These are phyloP conservation scores for Thielaviopsis euricoi DNA, from an alignment of 2,329 filamentous ascomycete genomes.

Conservation along the genomic window DNA sequence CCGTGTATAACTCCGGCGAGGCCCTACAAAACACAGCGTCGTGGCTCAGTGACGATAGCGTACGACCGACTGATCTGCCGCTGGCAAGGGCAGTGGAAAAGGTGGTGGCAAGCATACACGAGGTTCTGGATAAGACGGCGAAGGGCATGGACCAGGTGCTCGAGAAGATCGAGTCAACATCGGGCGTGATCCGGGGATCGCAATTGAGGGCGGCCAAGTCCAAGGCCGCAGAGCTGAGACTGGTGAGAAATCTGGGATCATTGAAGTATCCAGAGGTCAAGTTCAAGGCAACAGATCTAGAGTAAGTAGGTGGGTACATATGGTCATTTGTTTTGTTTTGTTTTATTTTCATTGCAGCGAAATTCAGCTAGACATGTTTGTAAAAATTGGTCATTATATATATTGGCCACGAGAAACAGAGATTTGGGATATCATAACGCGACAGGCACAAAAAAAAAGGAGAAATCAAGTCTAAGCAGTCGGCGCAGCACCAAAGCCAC, in stretches of 20 bases:
- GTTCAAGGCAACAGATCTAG: conserved; percentile 36
- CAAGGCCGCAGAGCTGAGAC: conserved; percentile 74
- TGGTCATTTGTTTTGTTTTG: too few species aligned
- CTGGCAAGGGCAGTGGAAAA: conserved; percentile 71
- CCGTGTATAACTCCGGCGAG: conserved; percentile 30
- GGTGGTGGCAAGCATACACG: conserved; percentile 85
- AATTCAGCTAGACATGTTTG: background rate
- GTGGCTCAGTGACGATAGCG: conserved; percentile 65
- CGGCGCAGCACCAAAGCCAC: conserved; percentile 20
- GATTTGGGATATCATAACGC: background rate
- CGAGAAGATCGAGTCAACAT: conserved; percentile 27
- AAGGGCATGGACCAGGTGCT: conserved; percentile 38
- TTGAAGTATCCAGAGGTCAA: conserved; percentile 48
- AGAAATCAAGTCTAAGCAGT: background rate
- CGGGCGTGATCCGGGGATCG: conserved; percentile 35
- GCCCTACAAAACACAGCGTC: conserved; percentile 36
- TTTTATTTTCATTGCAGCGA: background rate
- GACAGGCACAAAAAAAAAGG: background rate
- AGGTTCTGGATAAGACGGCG: conserved; percentile 55
- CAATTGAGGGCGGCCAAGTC: conserved; percentile 46
- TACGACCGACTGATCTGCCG: conserved; percentile 54
- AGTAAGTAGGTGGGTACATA: background rate
- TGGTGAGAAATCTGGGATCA: conserved; percentile 58
- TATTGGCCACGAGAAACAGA: background rate
- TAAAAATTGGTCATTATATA: background rate